Percentiles rank a stretch among this genome's conserved stretches.
phyloP scores from a whole-genome alignment of 148 eudicot genomes.

The Arctostaphylos glauca region DNA sequence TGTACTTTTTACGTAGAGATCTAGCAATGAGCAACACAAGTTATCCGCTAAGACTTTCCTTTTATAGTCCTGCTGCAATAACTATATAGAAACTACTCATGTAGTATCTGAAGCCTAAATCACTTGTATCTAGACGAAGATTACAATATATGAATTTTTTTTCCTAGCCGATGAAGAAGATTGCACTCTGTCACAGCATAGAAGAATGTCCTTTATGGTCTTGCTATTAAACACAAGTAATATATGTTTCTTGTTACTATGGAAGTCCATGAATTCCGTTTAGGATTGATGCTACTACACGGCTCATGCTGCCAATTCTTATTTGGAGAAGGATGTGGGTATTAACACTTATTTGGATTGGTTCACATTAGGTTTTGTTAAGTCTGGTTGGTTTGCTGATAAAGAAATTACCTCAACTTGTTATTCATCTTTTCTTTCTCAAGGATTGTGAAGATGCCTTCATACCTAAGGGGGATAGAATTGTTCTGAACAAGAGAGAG shows the following conservation, averaged over 20 bases:
- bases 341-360: neutral
- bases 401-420: neutral
- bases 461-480: neutral
- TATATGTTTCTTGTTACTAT: neutral
- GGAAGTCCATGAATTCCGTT: neutral
- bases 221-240: neutral
- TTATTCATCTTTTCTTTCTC: neutral
- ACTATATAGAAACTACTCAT: neutral
- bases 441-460: neutral
- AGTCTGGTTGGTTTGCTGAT: neutral
- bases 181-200: neutral
- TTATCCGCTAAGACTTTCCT: neutral
- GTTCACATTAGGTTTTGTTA: slow-evolving; percentile 9
- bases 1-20: neutral
- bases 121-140: neutral
- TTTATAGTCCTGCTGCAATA: neutral
- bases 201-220: neutral
- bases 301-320: neutral
- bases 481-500: neutral
- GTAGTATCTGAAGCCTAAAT: neutral
- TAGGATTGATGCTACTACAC: neutral
- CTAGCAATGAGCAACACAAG: neutral
- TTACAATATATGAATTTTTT: neutral
- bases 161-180: neutral
- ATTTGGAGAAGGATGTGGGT: neutral